These are phyloP conservation scores for Exophiala mesophila DNA, from an alignment of 2,329 filamentous ascomycete species.

Conservation along the genomic window DNA sequence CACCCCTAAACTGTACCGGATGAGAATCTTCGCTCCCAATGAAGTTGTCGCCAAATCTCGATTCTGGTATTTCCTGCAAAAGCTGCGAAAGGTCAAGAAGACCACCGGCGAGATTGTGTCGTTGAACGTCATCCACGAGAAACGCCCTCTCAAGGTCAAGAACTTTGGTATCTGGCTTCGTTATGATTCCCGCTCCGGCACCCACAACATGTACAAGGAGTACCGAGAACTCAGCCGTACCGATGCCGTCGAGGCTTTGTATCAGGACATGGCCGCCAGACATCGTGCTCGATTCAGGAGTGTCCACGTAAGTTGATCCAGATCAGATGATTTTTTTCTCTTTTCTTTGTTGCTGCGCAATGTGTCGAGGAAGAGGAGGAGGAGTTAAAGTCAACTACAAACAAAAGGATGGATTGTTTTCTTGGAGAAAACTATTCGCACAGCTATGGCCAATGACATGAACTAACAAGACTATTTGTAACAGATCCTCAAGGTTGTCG, in stretches of 20 bases:
- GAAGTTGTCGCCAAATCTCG: slow-evolving; percentile 97
- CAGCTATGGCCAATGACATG: too few species aligned
- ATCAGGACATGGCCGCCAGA: slow-evolving; percentile 99
- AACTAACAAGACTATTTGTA: background rate
- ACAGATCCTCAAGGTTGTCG: slow-evolving; percentile 96
- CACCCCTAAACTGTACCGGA: slow-evolving; percentile 97
- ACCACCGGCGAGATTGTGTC: slow-evolving; percentile 98
- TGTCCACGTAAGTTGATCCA: slow-evolving; percentile 74
- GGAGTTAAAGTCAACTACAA: too few species aligned
- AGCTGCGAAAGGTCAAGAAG: slow-evolving; percentile 99
- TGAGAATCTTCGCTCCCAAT: slow-evolving; percentile 99
- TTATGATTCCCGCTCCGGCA: slow-evolving; percentile 99
- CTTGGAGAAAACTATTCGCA: too few species aligned
- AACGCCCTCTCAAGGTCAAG: slow-evolving; percentile 99
- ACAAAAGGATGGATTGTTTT: too few species aligned
- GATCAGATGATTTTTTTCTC: background rate
- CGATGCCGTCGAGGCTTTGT: slow-evolving; percentile 92
- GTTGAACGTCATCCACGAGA: slow-evolving; percentile 96
- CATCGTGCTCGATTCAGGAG: slow-evolving; percentile 97
- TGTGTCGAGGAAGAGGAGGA: too few species aligned
- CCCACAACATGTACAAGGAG: slow-evolving; percentile 99
- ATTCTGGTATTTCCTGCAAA: slow-evolving; percentile 99
- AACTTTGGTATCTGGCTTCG: slow-evolving; percentile 99
- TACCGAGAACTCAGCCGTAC: slow-evolving; percentile 98
- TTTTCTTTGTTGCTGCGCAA: too few species aligned